Base-by-base conservation (phyloP, 1,284 basidiomycete genomes). In the Cryptococcus amylolentus region DNA sequence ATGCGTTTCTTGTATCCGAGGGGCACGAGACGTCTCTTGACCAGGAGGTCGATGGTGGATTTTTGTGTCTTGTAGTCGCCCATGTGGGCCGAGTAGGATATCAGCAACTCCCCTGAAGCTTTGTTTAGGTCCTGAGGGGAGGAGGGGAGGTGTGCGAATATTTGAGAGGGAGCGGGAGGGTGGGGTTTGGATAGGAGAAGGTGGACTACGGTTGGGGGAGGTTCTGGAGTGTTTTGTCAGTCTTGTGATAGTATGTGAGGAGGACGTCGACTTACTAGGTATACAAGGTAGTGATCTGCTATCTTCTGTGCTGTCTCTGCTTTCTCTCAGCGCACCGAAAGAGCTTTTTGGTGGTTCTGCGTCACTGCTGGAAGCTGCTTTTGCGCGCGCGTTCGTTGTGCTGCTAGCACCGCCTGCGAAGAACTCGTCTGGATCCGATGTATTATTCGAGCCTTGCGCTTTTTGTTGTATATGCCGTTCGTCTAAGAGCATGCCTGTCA, bases 11-110 rank as follows among this genome's bases (percentile, higher is more conserved):
- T 16, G 27, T 46, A 26, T 16, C 37, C 46, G 12, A 56, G 20
- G 4, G 61, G 55, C 28, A 49, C 50, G 20, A 63, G 38, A 13
- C 55, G 35, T 20, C 43, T 45, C 14, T 45, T 13, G 3, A 47
- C 40, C 47, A 63, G 52, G 46, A 60, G 42, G 28, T 43, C 44
- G 45, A 48, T 49, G 2, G 57, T 23, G 2, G 28, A 49, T 26
- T 56, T 52, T 20, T 56, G 40, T 16, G 56, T 45, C 35, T 50
- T 58, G 9, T 44, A 13, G 40, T 63, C 56, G 8, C 47, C 51
- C 49, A 54, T 49, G 8, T 58, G 51, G 12, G 47, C 14, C 20
- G 57, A 49, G 43, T 63, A 63, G 6, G 20, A 8, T 6, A 50
- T 44, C 8, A 63, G 49, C 7, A 52, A 38, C 16, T 44, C 20